Base-by-base conservation (phyloP, 208 protist species). In the Herpetomonas samuelpessoai region DNA sequence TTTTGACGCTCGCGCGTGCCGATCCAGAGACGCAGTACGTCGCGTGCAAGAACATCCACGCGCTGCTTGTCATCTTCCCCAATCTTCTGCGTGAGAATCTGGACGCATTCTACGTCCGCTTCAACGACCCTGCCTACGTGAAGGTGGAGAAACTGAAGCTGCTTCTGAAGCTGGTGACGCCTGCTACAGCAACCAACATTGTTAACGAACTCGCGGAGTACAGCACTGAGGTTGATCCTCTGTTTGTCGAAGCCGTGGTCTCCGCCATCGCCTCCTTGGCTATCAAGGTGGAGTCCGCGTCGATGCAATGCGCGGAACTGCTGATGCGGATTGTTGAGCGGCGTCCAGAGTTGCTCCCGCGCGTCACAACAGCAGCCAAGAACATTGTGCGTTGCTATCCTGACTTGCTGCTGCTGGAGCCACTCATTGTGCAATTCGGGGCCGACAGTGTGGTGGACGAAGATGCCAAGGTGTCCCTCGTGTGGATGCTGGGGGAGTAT, bases 401-500 rank as follows among this genome's bases (percentile, higher is more conserved):
- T n/a, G 62, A 78, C 26, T 65, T 92, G 35, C 76, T 90, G 12
- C 74, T 90, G 18, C 61, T 94, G 25, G 80, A 91, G 21, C 74
- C 72, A 0, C 75, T 94, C 39, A 79, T 94, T 25, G 58, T 63
- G 29, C 74, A 94, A 18, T 79, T 83, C 74, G 76, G 71, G 29
- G 78, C 83, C 16, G 86, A 89, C 54, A 86, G 83, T 24, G 92
- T 99, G 2, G 90, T 97, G 44, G 97, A 99, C 58, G 97, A 98
- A 55, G 97, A 99, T 65, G 98, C 98, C 22, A 99, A 99, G 76
- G 90, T 90, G 47, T 80, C 97, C 14, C 96, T 99, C 66, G 96
- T 99, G 41, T 99, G 98, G 98, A 99, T 99, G 86, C 91, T 99
- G 22, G 98, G 98, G 59, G 97, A 99, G 74, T 99, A 99, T 68